These are phyloP conservation scores for Ascochyta viciae-villosae DNA, from an alignment of 2,329 filamentous ascomycete genomes.

Conservation along the genomic window DNA sequence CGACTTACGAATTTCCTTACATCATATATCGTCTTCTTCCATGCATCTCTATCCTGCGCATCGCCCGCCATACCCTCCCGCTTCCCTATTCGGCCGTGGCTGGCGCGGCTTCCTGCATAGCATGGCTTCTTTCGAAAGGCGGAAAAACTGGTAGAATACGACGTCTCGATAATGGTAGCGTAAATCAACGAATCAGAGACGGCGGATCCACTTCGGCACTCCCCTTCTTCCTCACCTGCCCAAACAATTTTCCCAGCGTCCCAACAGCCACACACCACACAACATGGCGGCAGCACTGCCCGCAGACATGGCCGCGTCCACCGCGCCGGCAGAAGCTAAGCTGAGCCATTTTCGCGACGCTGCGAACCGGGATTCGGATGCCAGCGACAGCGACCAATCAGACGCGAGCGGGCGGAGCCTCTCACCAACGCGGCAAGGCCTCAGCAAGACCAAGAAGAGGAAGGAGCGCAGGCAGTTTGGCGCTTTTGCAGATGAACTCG, in stretches of 20 bases:
- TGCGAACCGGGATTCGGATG: constrained; percentile 22
- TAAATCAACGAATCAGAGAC: constrained; percentile 32
- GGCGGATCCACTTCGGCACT: constrained; percentile 25
- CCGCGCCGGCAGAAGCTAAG: neutral
- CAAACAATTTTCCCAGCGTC: constrained; percentile 9
- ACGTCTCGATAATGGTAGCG: constrained; percentile 24
- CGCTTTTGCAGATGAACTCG: constrained; percentile 29
- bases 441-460: constrained; percentile 22
- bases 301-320: neutral
- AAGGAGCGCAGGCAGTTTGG: constrained; percentile 32
- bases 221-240: constrained; percentile 16
- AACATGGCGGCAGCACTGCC: constrained; percentile 20
- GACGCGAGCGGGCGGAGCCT: constrained; percentile 27
- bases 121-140: constrained; percentile 28
- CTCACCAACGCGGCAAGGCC: constrained; percentile 23
- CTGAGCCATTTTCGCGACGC: constrained; percentile 24
- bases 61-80: constrained; percentile 17
- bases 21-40: constrained; percentile 20
- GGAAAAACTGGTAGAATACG: constrained; percentile 30
- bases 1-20: constrained; percentile 45
- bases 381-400: constrained; percentile 36
- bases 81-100: constrained; percentile 20
- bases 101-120: constrained; percentile 33
- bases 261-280: constrained; percentile 2
- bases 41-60: constrained; percentile 17